Evolutionary conservation across 108 stramenopile genomes (phyloP).

Genomic region (Epithemia pelagica): DNA sequence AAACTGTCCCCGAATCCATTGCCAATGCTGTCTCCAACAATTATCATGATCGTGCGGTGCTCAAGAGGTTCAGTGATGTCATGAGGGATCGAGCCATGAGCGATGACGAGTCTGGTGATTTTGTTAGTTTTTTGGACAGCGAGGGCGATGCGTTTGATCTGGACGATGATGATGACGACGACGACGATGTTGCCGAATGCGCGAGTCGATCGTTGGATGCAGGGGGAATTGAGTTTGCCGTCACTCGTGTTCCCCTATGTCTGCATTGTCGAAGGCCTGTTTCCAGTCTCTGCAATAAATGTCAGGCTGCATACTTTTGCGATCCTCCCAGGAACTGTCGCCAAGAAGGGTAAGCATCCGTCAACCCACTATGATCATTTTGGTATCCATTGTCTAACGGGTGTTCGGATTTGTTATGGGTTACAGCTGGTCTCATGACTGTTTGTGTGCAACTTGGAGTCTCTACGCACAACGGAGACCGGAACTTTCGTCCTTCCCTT

Average conservation of each 20-base stretch:
- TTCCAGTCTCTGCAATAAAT: conserved; percentile 38
- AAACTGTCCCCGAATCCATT: conserved; percentile 44
- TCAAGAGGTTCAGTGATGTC: conserved; percentile 38
- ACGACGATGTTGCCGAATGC: conserved; percentile 10
- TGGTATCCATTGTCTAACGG: not conserved
- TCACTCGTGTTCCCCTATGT: conserved; percentile 58
- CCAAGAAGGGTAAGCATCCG: conserved; percentile 16
- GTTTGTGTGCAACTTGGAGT: conserved; percentile 72
- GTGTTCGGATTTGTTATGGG: no score
- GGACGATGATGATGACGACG: conserved; percentile 16
- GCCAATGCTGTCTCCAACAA: conserved; percentile 57
- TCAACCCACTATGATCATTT: not conserved
- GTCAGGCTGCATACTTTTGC: conserved; percentile 73
- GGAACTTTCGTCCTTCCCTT: conserved; percentile 48
- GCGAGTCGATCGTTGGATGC: not conserved
- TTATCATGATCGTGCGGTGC: conserved; percentile 58
- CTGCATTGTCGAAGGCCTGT: conserved; percentile 69
- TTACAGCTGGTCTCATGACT: conserved; percentile 71
- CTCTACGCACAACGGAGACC: conserved; percentile 45
- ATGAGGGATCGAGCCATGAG: conserved; percentile 32
- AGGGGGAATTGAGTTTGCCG: conserved; percentile 13
- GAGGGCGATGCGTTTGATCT: not conserved
- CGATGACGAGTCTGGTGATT: conserved; percentile 7
- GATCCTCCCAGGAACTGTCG: conserved; percentile 30
- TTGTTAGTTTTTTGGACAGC: conserved; percentile 6